Evolutionary conservation across 169 alveolate genomes (phyloP).

Genomic region (Eimeria nieschulzi): DNA sequence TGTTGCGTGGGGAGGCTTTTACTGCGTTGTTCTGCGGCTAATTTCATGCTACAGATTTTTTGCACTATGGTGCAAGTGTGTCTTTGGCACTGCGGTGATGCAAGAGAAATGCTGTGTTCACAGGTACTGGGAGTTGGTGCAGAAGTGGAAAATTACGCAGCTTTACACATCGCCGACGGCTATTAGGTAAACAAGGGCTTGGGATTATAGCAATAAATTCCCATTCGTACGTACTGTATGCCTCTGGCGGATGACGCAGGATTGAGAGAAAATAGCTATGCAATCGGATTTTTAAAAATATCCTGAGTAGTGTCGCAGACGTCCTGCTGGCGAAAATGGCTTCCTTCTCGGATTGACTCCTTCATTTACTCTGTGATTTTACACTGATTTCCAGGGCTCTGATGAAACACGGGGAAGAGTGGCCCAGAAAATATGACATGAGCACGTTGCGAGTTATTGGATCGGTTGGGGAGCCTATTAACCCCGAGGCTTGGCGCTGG

Average conservation of each 20-base stretch:
- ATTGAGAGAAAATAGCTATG: no score
- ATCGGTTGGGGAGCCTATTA: constrained; percentile 94
- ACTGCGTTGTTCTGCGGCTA: no score
- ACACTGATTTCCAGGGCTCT: constrained; percentile 27
- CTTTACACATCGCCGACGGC: constrained; percentile 99
- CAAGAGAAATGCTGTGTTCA: no score
- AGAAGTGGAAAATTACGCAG: constrained; percentile 91
- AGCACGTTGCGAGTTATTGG: constrained; percentile 72
- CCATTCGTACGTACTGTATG: no score
- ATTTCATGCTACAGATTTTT: no score
- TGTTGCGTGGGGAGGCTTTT: no score
- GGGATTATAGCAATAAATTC: no score
- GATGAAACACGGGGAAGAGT: constrained; percentile 74
- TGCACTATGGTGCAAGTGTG: no score
- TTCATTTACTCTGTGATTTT: neutral
- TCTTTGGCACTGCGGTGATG: no score
- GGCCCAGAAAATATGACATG: constrained; percentile 76
- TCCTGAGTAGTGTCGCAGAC: neutral
- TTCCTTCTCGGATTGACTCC: neutral
- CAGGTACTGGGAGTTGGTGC: constrained; percentile 85
- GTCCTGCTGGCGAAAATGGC: neutral
- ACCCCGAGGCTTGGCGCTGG: constrained; percentile 97
- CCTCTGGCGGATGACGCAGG: no score
- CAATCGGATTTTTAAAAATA: no score
- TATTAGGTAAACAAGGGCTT: constrained; percentile 84